Base-by-base conservation (phyloP, 2,329 filamentous ascomycete species). In the Claviceps monticola region DNA sequence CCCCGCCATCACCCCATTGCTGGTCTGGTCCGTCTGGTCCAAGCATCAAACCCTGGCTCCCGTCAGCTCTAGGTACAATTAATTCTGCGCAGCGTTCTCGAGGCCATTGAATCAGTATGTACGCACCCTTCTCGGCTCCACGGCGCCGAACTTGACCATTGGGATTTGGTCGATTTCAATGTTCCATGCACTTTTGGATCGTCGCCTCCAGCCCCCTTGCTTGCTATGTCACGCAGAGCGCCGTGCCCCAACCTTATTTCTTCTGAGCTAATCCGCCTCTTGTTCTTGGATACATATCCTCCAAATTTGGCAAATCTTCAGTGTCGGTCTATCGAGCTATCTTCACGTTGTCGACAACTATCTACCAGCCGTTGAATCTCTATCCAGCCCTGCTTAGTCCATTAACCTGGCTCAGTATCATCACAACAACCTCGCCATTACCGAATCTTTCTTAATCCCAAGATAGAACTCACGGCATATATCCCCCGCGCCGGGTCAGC, bases 71-170 rank as follows among this genome's bases (percentile, higher is more conserved):
- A 13, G 9, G 4, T 19, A 23, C 17, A 43, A 19, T 21, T 14
- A 43, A 19, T 21, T 14, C 19, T 43, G 11, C 9, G 4, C 39
- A 23, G 34, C 34, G 17, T 42, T 48, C 41, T 26, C 4, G 7
- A 37, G 23, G 50, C 36, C 51, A 51, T 43, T 34, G 37, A 6
- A 23, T 34, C 16, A 46, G 47, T 44, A 36, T 46, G 56, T 53
- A 52, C 57, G 5, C 45, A 4, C 61, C 61, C 61, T 57, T 57
- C 57, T 59, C 61, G 61, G 59, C 62, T 62, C 57, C 60, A 57
- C 60, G 61, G 62, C 62, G 63, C 63, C 43, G 41, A 43, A 43
- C 41, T 43, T 21, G 43, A 9, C 63, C 62, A 64, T 57, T 61
- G 62, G 62, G 62, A 64, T 57, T 45, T 47, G 37, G 48, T 39